phyloP scores from a whole-genome alignment of 108 stramenopile genomes.

The Halocafeteria seosinensis region DNA sequence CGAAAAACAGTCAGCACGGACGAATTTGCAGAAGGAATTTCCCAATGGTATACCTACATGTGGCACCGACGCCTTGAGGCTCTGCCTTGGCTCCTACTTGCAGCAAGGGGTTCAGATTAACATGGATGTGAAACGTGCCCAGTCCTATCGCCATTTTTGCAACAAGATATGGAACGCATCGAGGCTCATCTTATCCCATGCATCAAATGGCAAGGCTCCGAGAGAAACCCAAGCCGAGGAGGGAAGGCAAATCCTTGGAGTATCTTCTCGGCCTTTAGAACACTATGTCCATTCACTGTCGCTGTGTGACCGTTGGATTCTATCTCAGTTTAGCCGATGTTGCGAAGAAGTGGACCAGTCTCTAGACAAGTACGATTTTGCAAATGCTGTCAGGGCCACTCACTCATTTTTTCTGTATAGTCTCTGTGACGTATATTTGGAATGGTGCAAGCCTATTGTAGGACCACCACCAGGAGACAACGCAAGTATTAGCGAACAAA shows the following conservation, averaged over 20 bases:
- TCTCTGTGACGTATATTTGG: constrained; percentile 89
- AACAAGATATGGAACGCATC: constrained; percentile 96
- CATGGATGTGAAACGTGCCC: constrained; percentile 69
- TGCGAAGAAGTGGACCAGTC: not conserved
- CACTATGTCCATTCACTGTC: constrained; percentile 20
- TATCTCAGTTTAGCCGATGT: not conserved
- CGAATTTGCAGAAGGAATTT: constrained; percentile 1
- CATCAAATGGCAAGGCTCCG: constrained; percentile 51
- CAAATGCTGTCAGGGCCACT: constrained; percentile 16
- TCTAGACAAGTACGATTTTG: constrained; percentile 9
- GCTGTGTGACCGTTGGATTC: constrained; percentile 4
- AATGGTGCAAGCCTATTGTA: constrained; percentile 76
- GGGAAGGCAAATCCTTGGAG: constrained; percentile 17
- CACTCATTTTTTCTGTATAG: constrained; percentile 90
- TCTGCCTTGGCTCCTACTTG: constrained; percentile 24
- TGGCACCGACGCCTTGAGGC: constrained; percentile 76
- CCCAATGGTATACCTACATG: constrained; percentile 29
- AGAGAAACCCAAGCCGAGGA: constrained; percentile 16
- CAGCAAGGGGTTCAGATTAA: constrained; percentile 41
- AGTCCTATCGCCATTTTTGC: constrained; percentile 67
- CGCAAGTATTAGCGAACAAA: not conserved
- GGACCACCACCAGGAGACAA: not conserved
- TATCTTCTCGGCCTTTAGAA: constrained; percentile 1
- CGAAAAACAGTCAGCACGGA: not conserved
- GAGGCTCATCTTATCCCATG: constrained; percentile 61